Evolutionary conservation across 2,329 filamentous ascomycete species (phyloP).

Genomic region (Thielaviopsis ethacetica): DNA sequence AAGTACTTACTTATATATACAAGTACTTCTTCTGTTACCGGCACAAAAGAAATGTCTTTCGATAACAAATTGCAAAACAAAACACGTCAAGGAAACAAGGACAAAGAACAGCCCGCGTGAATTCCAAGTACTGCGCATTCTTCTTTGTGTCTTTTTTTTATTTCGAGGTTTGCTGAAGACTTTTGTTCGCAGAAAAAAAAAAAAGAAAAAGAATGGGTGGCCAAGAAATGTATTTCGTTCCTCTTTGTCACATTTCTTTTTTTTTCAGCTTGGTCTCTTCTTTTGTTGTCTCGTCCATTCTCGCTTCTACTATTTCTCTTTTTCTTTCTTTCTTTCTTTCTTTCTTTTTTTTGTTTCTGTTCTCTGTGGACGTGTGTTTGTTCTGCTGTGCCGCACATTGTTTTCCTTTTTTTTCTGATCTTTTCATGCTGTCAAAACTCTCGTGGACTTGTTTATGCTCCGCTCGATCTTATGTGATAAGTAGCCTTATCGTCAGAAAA

Average conservation of each 20-base stretch:
- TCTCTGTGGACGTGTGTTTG: no score
- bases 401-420: no score
- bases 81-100: background rate
- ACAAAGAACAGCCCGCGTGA: background rate
- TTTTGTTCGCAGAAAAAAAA: background rate
- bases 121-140: background rate
- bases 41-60: background rate
- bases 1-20: background rate
- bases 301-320: background rate
- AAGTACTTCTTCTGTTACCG: background rate
- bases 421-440: no score
- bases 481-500: no score
- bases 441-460: no score
- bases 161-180: no score
- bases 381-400: no score
- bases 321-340: background rate
- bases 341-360: background rate
- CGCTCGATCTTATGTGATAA: no score
- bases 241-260: background rate
- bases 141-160: background rate
- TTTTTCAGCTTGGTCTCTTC: background rate
- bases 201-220: background rate
- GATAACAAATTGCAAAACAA: no score
- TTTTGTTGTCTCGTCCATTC: background rate
- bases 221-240: background rate